Evolutionary conservation across 192 early-diverging fungal genomes (phyloP), one percentile per base, ranked within the genome.

Genomic region (Podochytrium sp.): DNA sequence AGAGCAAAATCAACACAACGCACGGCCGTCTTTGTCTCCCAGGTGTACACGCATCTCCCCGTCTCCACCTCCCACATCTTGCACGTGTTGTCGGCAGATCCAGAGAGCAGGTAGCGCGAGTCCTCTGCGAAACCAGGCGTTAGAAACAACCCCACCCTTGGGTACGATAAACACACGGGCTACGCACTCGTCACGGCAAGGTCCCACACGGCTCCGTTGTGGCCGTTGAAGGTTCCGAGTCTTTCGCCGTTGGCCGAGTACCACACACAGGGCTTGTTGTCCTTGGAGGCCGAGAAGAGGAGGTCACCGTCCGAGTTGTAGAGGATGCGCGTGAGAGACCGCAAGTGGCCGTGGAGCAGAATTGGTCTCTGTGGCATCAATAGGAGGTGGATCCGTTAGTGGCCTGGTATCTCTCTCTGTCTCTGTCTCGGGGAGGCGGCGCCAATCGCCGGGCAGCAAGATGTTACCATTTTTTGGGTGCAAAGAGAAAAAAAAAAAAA

Each of bases 291-390:
- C 5, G 95, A 93, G 85, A 99, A 97, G 58, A 99, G 83, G 65
- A 99, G 87, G 82, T 99, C 98, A 43, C 98, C 98, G 78, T 98
- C 98, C 38, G 85, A 76, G 88, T 99, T 99, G 91, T 98, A 99
- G 80, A 94, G 94, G 81, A 99, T 91, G 78, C 95, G 95, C 41
- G 98, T 99, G 71, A 99, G 83, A 41, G 98, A 90, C 86, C 98
- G 94, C 53, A 89, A 90, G 84, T 99, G 98, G 53, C 98, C 98
- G 87, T 94, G 92, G 68, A 98, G 88, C 53, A 99, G 87, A 85
- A 98, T 96, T 40, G 98, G 98, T 80, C 91, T 86, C 93, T 81
- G 61, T 27, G 14, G 47, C 12, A 49, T 12, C 12, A 12, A 49
- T n/a, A n/a, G 12, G 47, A n/a, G 47, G 47, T 14, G 47, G 47